phyloP scores from a whole-genome alignment of 805 yeast species.

The Wickerhamiella hasegawae region DNA sequence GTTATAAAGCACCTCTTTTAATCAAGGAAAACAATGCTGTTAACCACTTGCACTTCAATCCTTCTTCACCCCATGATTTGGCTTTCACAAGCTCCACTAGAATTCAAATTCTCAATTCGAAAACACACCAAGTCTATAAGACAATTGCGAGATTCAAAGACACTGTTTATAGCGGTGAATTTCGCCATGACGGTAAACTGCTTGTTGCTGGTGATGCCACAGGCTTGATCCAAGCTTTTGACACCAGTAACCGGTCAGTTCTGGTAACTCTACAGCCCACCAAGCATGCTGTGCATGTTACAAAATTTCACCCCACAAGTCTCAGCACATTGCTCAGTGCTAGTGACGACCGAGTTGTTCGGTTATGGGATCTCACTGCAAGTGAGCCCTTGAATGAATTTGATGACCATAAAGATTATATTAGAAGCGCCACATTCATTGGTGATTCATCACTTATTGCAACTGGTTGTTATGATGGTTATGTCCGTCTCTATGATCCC shows the following conservation, averaged over 20 bases:
- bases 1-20: constrained; percentile 68
- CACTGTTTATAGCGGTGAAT: constrained; percentile 82
- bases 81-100: constrained; percentile 87
- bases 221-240: constrained; percentile 83
- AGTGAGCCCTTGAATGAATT: constrained; percentile 57
- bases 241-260: constrained; percentile 63
- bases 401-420: constrained; percentile 63
- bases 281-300: constrained; percentile 79
- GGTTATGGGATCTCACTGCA: constrained; percentile 82
- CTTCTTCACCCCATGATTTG: constrained; percentile 67
- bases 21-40: constrained; percentile 90
- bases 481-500: constrained; percentile 69
- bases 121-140: constrained; percentile 78
- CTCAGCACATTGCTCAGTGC: constrained; percentile 70
- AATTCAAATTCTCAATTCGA: constrained; percentile 84
- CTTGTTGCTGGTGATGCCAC: constrained; percentile 91
- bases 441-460: constrained; percentile 65
- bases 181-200: constrained; percentile 78
- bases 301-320: constrained; percentile 71
- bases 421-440: constrained; percentile 65
- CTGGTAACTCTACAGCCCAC: constrained; percentile 72
- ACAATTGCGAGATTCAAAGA: constrained; percentile 82
- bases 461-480: constrained; percentile 90
- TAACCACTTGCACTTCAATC: constrained; percentile 75
- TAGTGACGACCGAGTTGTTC: constrained; percentile 75